A percentile compares a stretch with the other conserved stretches of the same genome.
phyloP scores from a whole-genome alignment of 768 basidiomycete species.

The Collybia sordida region DNA sequence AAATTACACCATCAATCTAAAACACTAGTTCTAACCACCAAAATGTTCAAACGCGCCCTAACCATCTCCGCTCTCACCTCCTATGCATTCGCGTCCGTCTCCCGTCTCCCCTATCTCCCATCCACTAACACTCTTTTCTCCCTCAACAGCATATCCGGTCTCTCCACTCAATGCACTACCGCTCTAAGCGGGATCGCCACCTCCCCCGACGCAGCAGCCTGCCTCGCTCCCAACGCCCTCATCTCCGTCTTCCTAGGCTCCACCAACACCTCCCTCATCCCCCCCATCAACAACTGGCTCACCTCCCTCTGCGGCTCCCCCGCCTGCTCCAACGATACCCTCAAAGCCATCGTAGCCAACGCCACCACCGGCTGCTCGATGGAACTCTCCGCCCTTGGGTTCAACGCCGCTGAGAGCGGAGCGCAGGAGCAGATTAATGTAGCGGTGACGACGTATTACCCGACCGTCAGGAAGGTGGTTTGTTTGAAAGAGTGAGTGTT shows the following conservation, averaged over 20 bases:
- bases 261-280: constrained; percentile 38
- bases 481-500: constrained; percentile 67
- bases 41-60: constrained; percentile 11
- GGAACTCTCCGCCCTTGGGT: constrained; percentile 32
- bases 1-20: too few species aligned
- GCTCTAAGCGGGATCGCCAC: constrained; percentile 45
- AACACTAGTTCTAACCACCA: too few species aligned
- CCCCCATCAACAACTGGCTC: constrained; percentile 60
- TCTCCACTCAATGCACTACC: constrained; percentile 49
- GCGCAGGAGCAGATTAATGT: constrained; percentile 21
- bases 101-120: not conserved
- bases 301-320: constrained; percentile 49
- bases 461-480: constrained; percentile 49
- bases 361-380: constrained; percentile 46
- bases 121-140: not conserved
- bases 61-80: constrained; percentile 13
- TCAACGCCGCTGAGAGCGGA: constrained; percentile 13
- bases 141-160: constrained; percentile 8
- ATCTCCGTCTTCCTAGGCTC: constrained; percentile 34
- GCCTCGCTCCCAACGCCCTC: constrained; percentile 50
- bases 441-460: constrained; percentile 54
- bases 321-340: constrained; percentile 59
- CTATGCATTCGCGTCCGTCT: constrained; percentile 12
- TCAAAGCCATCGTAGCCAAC: constrained; percentile 53
- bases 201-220: constrained; percentile 43